Base-by-base conservation (phyloP, 176 grass and related monocot species). In the Microstegium vimineum region DNA sequence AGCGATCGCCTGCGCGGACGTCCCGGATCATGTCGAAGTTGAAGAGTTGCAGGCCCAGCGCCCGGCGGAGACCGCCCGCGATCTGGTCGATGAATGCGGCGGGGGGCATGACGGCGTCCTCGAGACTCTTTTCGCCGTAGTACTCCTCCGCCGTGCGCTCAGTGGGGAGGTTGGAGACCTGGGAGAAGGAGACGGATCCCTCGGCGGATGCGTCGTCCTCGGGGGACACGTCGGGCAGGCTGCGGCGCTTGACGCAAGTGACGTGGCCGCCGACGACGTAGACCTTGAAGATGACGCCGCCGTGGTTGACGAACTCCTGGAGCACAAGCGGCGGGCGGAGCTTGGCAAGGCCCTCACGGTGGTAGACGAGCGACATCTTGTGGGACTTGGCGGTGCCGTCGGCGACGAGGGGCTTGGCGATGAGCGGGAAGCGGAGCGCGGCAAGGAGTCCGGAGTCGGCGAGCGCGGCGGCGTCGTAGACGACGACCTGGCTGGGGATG, bases 241-340 rank as follows among this genome's bases (percentile, higher is more conserved):
- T 94, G 77, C 89, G 89, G 62, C 94, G 86, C 87, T 90, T 97
- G 68, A 97, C 94, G 87, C 94, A 97, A 23, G 89, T 90, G 71
- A 97, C 89, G 80, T 87, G 73, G 18, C 78, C 84, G 61, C 90
- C 94, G 68, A 97, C 94, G 65, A 92, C 91, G 71, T 97, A 97
- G 40, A 97, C 94, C 91, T 97, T 97, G 82, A 97, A 97, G 62
- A 97, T 94, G 65, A 97, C 89, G 75, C 94, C 94, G 20, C 94
- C 94, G 52, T 97, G 94, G 82, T 97, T 97, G 77, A 97, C 89
- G 84, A 97, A 97, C 86, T 97, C 94, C 69, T 97, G 94, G 26
- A 97, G 91, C 67, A 97, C 94, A 41, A 97, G 92, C 35, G 94
- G 94, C 5, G 94, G 91, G 73, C 89, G 90, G 66, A 94, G 89